A percentile compares a stretch with the other conserved stretches of the same genome.
Conservation (phyloP, 2,329 filamentous ascomycete species). For the Saccharata proteae region DNA sequence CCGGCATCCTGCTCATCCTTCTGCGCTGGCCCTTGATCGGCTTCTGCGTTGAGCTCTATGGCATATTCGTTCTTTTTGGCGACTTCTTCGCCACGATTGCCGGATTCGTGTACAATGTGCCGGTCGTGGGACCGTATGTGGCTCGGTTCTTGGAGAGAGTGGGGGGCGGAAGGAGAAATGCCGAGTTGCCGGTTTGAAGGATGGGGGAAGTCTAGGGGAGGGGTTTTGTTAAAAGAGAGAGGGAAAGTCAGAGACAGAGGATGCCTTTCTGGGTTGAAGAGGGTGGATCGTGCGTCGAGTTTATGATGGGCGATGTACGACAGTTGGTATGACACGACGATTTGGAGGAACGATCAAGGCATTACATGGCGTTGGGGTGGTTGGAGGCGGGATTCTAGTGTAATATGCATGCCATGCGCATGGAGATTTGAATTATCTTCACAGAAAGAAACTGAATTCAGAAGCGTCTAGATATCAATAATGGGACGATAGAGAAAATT, state of each 20-base stretch:
- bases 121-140: constrained; percentile 78
- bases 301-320: constrained; percentile 1
- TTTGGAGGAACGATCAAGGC: too few relatives aligned
- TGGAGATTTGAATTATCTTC: too few relatives aligned
- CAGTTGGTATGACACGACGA: too few relatives aligned
- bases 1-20: constrained; percentile 73
- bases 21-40: constrained; percentile 84
- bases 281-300: background rate
- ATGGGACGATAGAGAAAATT: too few relatives aligned
- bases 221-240: too few relatives aligned
- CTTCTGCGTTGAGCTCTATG: constrained; percentile 83
- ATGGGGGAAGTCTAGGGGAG: background rate
- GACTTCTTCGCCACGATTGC: constrained; percentile 92
- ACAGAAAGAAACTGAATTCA: too few relatives aligned
- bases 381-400: too few relatives aligned
- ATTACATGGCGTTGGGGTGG: too few relatives aligned
- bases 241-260: background rate
- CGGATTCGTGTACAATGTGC: constrained; percentile 72
- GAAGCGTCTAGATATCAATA: too few relatives aligned
- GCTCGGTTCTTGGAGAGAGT: constrained; percentile 59
- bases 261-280: background rate
- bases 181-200: constrained; percentile 61
- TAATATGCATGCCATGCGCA: too few relatives aligned
- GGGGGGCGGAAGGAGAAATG: constrained; percentile 58
- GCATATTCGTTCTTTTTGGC: constrained; percentile 85